phyloP scores from a whole-genome alignment of 768 basidiomycete species.

The Collybiopsis luxurians region DNA sequence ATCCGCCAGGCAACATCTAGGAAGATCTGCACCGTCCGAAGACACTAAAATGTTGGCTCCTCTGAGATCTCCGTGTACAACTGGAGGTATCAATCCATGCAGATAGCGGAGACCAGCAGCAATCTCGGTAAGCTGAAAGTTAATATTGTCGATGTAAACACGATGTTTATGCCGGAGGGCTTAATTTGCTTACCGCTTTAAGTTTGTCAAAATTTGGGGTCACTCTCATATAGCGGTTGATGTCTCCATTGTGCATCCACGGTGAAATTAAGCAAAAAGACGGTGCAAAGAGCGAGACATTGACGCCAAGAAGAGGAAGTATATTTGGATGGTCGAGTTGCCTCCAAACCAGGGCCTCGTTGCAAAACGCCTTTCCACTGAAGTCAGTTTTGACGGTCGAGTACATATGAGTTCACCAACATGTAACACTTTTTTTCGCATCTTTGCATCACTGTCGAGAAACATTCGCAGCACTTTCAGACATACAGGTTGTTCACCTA shows the following conservation, averaged over 20 bases:
- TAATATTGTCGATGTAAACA: neutral
- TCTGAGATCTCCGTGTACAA: constrained; percentile 23
- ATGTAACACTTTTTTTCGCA: neutral
- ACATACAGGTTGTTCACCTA: neutral
- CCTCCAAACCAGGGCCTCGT: neutral
- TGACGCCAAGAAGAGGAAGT: neutral
- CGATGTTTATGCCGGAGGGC: neutral
- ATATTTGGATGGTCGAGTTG: neutral
- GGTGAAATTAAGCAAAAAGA: neutral
- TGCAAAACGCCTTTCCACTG: neutral
- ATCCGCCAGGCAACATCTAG: constrained; percentile 18
- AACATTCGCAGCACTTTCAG: neutral
- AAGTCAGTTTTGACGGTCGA: neutral
- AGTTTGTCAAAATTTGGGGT: neutral
- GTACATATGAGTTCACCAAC: neutral
- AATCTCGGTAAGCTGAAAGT: constrained; percentile 2
- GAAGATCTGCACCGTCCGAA: constrained; percentile 1
- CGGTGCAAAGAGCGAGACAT: neutral
- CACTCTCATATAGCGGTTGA: neutral
- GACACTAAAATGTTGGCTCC: constrained; percentile 24
- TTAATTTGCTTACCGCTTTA: neutral
- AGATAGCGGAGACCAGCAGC: constrained; percentile 22
- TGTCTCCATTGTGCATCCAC: neutral
- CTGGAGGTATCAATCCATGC: constrained; percentile 21
- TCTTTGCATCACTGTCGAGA: neutral